Evolutionary conservation across 2,329 filamentous ascomycete genomes (phyloP), one percentile per base, ranked within the genome.

Genomic region (Talaromyces sp.): DNA sequence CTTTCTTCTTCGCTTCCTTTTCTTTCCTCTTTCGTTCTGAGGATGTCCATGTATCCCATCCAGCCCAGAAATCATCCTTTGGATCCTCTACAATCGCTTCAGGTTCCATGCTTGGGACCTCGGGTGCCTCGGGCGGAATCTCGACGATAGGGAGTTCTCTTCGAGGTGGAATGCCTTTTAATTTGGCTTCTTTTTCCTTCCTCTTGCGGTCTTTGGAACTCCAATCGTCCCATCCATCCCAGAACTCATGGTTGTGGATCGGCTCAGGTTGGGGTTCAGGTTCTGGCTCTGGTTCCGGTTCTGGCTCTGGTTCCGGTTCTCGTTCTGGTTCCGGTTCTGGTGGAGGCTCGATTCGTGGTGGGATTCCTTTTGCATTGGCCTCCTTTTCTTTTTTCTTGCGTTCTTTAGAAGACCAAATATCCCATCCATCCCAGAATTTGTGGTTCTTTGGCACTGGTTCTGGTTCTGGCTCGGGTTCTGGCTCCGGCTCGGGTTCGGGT

Each of bases 251-350:
- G 10, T 63, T 63, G 16, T 34, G 54, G 23, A 60, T 70, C 6
- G 69, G 67, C 31, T 70, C 67, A 2, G 70, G 73, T n/a, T 76
- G 72, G 63, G 71, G 65, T 65, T 72, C 71, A 0, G 67, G 66
- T 23, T 68, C 66, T 1, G 65, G 63, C 36, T 65, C 62, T 4
- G 61, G 60, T 28, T 64, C 63, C 9, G 62, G 33, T 36, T 42
- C 23, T 6, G 50, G 60, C 23, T 55, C 52, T 12, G 50, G 56
- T 9, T 59, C 56, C 3, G 42, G 30, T 8, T 31, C 53, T 4
- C 47, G 61, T 28, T 31, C 53, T 4, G 55, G 61, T 28, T 68
- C 68, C n/a, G 59, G 60, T 30, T 52, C 33, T 16, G 34, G 31
- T n/a, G 72, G 60, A 12, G 33, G 60, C 27, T 71, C 54, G 36